phyloP scores from a whole-genome alignment of 768 basidiomycete genomes.

The Pleurotus tuber-regium region DNA sequence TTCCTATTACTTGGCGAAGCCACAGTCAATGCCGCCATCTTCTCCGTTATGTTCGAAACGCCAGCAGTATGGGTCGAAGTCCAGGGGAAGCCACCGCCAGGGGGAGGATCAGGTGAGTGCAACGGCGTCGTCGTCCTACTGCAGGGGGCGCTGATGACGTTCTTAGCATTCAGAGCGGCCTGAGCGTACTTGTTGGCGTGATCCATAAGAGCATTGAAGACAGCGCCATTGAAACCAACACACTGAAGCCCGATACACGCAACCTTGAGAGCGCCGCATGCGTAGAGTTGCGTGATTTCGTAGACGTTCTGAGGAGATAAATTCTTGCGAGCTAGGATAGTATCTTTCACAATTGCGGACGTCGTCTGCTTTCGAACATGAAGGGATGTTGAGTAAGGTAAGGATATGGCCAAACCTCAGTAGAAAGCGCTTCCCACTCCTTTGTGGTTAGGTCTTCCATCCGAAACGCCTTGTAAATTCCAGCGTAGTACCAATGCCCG shows the following conservation, averaged over 20 bases:
- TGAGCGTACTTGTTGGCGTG: constrained; percentile 49
- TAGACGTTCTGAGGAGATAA: constrained; percentile 76
- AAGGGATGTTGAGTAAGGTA: neutral
- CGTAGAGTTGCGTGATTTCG: constrained; percentile 71
- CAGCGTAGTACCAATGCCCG: constrained; percentile 82
- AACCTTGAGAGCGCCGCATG: constrained; percentile 67
- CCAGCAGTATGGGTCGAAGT: neutral
- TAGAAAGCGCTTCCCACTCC: constrained; percentile 67
- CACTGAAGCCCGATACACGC: constrained; percentile 76
- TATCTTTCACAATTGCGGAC: constrained; percentile 68
- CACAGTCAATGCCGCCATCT: constrained; percentile 1
- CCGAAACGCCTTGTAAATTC: constrained; percentile 66
- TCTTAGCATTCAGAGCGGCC: neutral
- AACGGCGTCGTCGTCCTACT: constrained; percentile 62
- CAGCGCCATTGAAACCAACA: constrained; percentile 66
- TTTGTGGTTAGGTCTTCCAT: constrained; percentile 62
- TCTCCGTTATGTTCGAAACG: neutral
- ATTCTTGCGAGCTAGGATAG: constrained; percentile 67
- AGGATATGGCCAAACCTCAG: constrained; percentile 44
- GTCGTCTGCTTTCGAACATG: constrained; percentile 44
- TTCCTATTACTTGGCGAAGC: neutral
- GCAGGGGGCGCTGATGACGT: neutral
- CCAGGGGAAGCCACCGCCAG: constrained; percentile 4
- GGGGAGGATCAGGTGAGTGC: constrained; percentile 55
- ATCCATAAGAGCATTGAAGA: constrained; percentile 66